phyloP scores from a whole-genome alignment of 75 land plant genomes.

The Isoetes taiwanensis region DNA sequence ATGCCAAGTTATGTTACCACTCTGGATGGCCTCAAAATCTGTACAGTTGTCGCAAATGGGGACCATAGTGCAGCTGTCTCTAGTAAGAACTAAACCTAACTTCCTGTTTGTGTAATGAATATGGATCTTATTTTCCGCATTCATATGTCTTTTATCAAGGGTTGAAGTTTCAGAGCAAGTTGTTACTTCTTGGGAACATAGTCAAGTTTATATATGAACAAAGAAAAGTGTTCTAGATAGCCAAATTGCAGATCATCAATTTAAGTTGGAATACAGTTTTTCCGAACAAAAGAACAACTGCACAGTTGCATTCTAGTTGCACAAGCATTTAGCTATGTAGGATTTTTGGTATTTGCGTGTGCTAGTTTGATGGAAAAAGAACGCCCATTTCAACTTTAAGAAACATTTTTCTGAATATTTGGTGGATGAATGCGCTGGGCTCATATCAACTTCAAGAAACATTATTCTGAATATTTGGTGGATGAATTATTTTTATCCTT shows the following conservation, averaged over 20 bases:
- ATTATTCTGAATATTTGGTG: background rate
- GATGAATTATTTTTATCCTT: background rate
- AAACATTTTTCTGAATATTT: background rate
- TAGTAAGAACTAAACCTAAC: conserved; percentile 25
- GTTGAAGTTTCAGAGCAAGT: background rate
- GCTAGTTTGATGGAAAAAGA: no score
- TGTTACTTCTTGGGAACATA: background rate
- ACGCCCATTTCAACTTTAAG: no score
- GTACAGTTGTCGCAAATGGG: conserved; percentile 53
- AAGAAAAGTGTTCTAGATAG: no score
- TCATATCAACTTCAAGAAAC: background rate
- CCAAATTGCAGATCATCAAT: background rate
- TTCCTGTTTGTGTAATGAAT: background rate
- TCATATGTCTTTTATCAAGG: background rate
- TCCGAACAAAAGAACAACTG: no score
- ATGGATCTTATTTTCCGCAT: background rate
- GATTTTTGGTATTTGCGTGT: no score
- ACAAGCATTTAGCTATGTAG: no score
- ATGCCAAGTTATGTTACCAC: conserved; percentile 31
- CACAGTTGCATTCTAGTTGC: no score
- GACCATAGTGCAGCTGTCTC: conserved; percentile 90
- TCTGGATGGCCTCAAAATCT: conserved; percentile 24
- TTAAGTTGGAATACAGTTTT: no score
- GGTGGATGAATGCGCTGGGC: background rate
- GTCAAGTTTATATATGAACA: background rate